Evolutionary conservation across 2,329 filamentous ascomycete genomes (phyloP).

Genomic region (Neopestalotiopsis clavispora): DNA sequence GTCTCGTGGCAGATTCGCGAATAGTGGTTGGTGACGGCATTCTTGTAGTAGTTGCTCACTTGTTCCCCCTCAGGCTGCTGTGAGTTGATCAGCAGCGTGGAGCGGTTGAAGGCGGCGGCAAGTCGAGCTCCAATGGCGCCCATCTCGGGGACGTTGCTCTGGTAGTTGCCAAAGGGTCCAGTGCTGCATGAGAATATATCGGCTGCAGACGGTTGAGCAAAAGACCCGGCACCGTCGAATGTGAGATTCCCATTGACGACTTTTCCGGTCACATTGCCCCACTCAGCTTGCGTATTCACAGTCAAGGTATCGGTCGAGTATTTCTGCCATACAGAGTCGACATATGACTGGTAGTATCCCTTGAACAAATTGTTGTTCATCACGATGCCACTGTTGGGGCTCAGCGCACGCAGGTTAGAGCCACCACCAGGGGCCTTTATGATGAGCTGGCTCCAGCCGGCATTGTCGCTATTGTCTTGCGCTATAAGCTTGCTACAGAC

Average conservation of each 20-base stretch:
- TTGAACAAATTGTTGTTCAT: conserved; percentile 50
- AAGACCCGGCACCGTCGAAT: conserved; percentile 45
- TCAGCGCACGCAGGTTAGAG: conserved; percentile 54
- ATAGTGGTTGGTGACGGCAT: conserved; percentile 68
- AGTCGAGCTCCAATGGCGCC: conserved; percentile 75
- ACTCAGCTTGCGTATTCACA: conserved; percentile 59
- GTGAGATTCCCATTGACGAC: conserved; percentile 43
- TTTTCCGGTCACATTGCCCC: conserved; percentile 52
- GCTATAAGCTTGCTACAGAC: conserved; percentile 50
- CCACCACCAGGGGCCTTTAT: conserved; percentile 46
- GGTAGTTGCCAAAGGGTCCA: conserved; percentile 59
- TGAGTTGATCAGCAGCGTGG: conserved; percentile 63
- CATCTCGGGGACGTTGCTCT: conserved; percentile 46
- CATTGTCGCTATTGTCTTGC: conserved; percentile 51
- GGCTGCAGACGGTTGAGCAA: conserved; percentile 50
- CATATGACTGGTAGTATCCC: conserved; percentile 55
- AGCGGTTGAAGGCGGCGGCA: conserved; percentile 76
- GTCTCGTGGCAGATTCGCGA: conserved; percentile 66
- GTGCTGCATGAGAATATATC: conserved; percentile 39
- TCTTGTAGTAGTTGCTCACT: conserved; percentile 56
- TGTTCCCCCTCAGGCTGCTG: conserved; percentile 57
- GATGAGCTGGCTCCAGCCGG: conserved; percentile 58
- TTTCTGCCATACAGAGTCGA: conserved; percentile 56
- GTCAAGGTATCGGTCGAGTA: conserved; percentile 50
- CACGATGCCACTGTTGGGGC: conserved; percentile 55